Conservation (phyloP, 345 rosid species). For the Camelina sativa region DNA sequence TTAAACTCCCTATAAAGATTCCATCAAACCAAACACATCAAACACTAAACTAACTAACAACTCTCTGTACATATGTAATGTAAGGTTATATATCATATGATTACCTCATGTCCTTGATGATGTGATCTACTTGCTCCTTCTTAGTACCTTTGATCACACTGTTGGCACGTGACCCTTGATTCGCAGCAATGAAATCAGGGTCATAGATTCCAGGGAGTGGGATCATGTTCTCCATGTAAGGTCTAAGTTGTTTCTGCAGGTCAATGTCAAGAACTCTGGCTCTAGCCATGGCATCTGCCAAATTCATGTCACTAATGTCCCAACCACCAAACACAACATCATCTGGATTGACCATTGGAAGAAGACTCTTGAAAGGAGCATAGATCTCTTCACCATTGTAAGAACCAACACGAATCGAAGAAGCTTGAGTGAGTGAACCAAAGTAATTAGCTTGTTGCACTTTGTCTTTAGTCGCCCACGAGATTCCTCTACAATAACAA, state of each 20-base stretch:
- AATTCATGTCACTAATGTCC: conserved; percentile 97
- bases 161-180: conserved; percentile 93
- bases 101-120: conserved; percentile 90
- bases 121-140: conserved; percentile 83
- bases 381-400: conserved; percentile 97
- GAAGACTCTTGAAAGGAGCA: conserved; percentile 97
- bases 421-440: conserved; percentile 96
- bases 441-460: conserved; percentile 97
- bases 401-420: conserved; percentile 88
- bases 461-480: conserved; percentile 98
- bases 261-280: conserved; percentile 91
- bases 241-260: conserved; percentile 90
- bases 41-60: conserved; percentile 18
- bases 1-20: conserved; percentile 75
- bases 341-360: conserved; percentile 97
- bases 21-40: conserved; percentile 23
- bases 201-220: conserved; percentile 95
- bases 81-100: neutral
- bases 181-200: conserved; percentile 97
- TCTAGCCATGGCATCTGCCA: conserved; percentile 98
- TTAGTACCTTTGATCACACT: conserved; percentile 85
- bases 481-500: conserved; percentile 75
- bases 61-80: neutral
- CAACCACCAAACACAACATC: conserved; percentile 95
- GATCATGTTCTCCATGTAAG: conserved; percentile 91